Evolutionary conservation across 2,329 filamentous ascomycete species (phyloP), one percentile per base, ranked within the genome.

Genomic region (Volutella citrinella): DNA sequence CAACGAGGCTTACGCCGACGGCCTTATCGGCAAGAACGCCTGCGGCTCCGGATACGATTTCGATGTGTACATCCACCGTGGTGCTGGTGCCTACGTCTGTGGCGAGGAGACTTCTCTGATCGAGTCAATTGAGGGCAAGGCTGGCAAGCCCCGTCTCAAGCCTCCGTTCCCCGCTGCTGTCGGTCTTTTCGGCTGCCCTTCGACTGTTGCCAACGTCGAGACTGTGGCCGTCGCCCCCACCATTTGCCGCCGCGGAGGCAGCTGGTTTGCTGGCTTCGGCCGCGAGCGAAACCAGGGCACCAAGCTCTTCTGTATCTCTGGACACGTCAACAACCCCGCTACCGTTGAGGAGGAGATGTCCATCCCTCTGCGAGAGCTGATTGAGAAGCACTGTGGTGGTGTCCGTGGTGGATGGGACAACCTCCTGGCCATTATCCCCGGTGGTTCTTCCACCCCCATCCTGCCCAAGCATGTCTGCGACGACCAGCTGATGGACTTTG

Each of bases 331-430:
- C 78, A 94, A 97, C 73, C 93, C 93, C 34, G 88, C 80, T 65
- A 97, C 93, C 2, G 93, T 98, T 42, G 93, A 98, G 67, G 93
- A 98, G 70, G 93, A 98, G 70, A 98, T 98, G 93, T 95, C 87
- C 32, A 98, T 98, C 51, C 85, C 93, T 26, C 80, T 98, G 41
- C 84, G 87, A 27, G 93, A 98, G 67, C 80, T 98, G 45, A 97
- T 98, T 55, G 93, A 98, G 46, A 93, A 88, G 72, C 93, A 98
- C 78, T 97, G 93, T 61, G 93, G 93, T 62, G 93, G 93, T 65
- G 93, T 98, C 32, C 82, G 82, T 54, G 93, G 93, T 45, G 93
- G 93, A 38, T 98, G 93, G 93, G 93, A 98, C 64, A 98, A 98
- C 69, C 76, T 98, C 32, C 81, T 89, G 53, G 93, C 93, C 45